phyloP scores from a whole-genome alignment of 345 rosid species.

The Garcia nutans region DNA sequence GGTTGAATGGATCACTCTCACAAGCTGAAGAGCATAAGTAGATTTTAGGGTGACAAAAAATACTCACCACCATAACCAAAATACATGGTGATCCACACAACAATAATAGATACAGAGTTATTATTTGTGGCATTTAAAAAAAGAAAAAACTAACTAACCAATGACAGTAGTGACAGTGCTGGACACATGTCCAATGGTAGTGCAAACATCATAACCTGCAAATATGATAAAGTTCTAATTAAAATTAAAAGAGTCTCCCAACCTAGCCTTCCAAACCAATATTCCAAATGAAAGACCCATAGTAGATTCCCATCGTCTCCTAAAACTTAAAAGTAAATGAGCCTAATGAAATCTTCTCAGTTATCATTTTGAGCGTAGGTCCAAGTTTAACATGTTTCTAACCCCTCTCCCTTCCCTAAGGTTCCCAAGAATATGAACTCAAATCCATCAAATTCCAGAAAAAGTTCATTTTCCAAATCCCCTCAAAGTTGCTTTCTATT shows the following conservation, averaged over 20 bases:
- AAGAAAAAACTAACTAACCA: slow-evolving; percentile 45
- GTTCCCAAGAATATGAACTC: not conserved
- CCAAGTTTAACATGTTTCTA: not conserved
- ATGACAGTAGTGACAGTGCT: slow-evolving; percentile 45
- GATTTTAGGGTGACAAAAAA: not conserved
- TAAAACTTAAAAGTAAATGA: not conserved
- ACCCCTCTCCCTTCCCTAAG: not conserved
- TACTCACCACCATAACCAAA: not conserved
- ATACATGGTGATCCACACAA: not conserved
- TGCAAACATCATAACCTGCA: slow-evolving; percentile 91
- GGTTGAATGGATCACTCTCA: not conserved
- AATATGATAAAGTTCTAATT: slow-evolving; percentile 19
- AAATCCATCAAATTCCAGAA: not conserved
- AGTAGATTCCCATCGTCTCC: not conserved
- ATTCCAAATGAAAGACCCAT: slow-evolving; percentile 3
- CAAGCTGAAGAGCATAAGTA: not conserved
- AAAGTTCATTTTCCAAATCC: not conserved
- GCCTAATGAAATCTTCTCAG: not conserved
- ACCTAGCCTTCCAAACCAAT: not conserved
- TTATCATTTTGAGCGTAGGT: not conserved
- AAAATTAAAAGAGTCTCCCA: not conserved
- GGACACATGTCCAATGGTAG: slow-evolving; percentile 58
- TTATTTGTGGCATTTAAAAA: not conserved
- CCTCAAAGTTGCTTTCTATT: not conserved
- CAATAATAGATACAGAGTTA: not conserved